Base-by-base conservation (phyloP, 2,329 filamentous ascomycete genomes). In the Coniochaeta ligniaria region DNA sequence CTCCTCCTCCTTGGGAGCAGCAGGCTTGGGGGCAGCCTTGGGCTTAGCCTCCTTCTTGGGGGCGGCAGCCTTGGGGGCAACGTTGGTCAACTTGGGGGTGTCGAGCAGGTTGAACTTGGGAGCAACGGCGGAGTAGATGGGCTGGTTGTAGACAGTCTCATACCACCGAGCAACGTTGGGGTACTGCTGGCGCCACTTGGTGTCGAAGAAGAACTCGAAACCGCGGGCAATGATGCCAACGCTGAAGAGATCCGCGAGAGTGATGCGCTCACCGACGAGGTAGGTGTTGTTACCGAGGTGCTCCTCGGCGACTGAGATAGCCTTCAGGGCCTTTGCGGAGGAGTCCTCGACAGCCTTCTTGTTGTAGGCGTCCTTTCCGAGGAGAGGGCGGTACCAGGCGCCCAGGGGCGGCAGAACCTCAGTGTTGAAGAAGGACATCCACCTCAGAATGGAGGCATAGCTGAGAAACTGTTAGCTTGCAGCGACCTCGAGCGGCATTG, bases 211-310 rank as follows among this genome's bases (percentile, higher is more conserved):
- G 82, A 83, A 93, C 80, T 96, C 84, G 85, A 96, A 98, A 73
- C 92, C 93, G 70, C 92, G 92, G 74, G 85, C 83, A 72, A 95
- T 81, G 76, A 96, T 83, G 75, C 86, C 82, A 70, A 88, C 85
- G 73, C 84, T 80, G 83, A 96, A 98, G 75, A 97, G 77, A 77
- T 99, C 95, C 76, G 95, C 95, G 69, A 98, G 90, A 71, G 93
- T 97, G 80, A 98, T 87, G 74, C 95, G 92, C 87, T 99, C 95
- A 75, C 93, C 92, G 72, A 97, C 94, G 67, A 99, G 91, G 87
- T 90, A 99, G 73, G 95, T 99, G 87, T 96, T 92, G 81, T 89
- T 83, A 67, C 88, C 82, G 69, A 99, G 89, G 83, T 98, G 91
- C 74, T 90, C 83, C 83, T 99, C 95, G 60, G 95, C 80, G 68